Conservation (phyloP, 805 yeast species). For the Candida corydali region DNA sequence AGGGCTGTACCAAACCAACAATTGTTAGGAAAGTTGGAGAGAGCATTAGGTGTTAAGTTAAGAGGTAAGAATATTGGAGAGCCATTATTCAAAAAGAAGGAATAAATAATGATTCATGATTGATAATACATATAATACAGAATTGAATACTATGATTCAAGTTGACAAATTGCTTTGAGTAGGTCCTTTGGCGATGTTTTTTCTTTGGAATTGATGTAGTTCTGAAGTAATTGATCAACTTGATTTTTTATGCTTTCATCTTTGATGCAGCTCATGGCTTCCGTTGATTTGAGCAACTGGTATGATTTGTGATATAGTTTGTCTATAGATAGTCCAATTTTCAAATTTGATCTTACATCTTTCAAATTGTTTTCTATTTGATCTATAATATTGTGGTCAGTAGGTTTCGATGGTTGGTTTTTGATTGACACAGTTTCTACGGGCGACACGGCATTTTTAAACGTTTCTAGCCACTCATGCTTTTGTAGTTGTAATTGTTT, state of each 20-base stretch:
- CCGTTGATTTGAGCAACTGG: conserved; percentile 21
- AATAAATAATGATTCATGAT: conserved; percentile 14
- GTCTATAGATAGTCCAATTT: conserved; percentile 24
- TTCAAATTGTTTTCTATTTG: conserved; percentile 18
- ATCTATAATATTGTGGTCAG: conserved; percentile 11
- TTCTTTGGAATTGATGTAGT: conserved; percentile 15
- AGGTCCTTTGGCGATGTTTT: neutral
- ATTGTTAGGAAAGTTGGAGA: conserved; percentile 84
- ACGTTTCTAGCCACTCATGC: conserved; percentile 41
- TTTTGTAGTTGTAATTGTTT: conserved; percentile 43
- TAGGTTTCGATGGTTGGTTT: conserved; percentile 1
- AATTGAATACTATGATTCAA: neutral
- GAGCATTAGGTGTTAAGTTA: conserved; percentile 89
- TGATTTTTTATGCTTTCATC: conserved; percentile 14
- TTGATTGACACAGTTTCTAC: conserved; percentile 12
- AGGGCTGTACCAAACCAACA: conserved; percentile 97
- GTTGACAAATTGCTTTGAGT: neutral
- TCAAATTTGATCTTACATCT: conserved; percentile 10
- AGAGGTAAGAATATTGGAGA: conserved; percentile 95
- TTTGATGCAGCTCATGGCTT: conserved; percentile 18
- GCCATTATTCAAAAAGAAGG: conserved; percentile 66
- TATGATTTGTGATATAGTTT: conserved; percentile 30
- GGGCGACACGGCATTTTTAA: conserved; percentile 15
- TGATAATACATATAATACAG: neutral
- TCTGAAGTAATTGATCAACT: conserved; percentile 12